Conservation (phyloP, 768 basidiomycete genomes). For the Boletus reticuloceps region DNA sequence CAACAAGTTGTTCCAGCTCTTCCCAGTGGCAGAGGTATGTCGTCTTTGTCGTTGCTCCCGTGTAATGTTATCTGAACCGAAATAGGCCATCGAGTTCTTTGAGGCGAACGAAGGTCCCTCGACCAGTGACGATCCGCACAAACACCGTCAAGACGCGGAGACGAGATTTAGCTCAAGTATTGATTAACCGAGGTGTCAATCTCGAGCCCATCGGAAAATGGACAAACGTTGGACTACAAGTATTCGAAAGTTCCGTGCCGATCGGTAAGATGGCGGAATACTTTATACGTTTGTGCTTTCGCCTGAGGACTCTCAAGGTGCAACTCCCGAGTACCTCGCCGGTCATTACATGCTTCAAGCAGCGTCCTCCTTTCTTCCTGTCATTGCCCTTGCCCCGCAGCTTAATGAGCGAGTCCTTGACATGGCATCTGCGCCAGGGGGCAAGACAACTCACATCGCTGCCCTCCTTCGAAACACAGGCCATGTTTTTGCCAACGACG, state of each 20-base stretch:
- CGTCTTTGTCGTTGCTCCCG: not conserved
- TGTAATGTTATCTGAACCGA: conserved; percentile 1
- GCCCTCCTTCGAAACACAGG: conserved; percentile 97
- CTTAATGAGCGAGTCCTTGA: conserved; percentile 93
- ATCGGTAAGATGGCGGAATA: conserved; percentile 56
- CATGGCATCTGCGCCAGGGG: conserved; percentile 98
- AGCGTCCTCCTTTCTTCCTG: conserved; percentile 98
- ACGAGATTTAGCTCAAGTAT: conserved; percentile 88
- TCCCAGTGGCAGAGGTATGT: conserved; percentile 85
- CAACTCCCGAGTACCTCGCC: conserved; percentile 97
- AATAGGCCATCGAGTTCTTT: conserved; percentile 94
- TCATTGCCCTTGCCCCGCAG: conserved; percentile 91
- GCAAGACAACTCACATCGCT: conserved; percentile 97
- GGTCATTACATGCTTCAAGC: conserved; percentile 99
- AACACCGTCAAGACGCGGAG: conserved; percentile 94
- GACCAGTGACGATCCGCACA: conserved; percentile 96
- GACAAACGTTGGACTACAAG: conserved; percentile 98
- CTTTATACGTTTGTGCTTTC: not conserved
- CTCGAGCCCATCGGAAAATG: conserved; percentile 99
- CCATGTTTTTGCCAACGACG: conserved; percentile 96
- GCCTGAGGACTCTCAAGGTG: conserved; percentile 44
- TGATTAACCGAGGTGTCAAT: conserved; percentile 95
- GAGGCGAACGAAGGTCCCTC: conserved; percentile 94
- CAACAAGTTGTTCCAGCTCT: conserved; percentile 92
- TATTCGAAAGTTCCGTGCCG: conserved; percentile 94